Conservation (phyloP, 352 stramenopile species). For the Phytopythium chamaehyphon region DNA sequence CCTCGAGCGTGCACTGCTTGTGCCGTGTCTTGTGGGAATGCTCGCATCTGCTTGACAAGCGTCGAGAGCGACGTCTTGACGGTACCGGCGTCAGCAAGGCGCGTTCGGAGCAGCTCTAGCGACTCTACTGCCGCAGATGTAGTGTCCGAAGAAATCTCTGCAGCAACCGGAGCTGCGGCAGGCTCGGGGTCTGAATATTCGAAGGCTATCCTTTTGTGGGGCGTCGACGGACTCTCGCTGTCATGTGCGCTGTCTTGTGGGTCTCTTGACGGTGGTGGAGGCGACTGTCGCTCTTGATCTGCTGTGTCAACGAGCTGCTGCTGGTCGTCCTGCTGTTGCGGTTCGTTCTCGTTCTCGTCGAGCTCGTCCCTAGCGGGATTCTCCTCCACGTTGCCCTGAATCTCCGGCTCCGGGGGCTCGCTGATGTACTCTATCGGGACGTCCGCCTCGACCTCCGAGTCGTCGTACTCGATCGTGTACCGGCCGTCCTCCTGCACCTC, state of each 20-base stretch:
- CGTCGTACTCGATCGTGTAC: conserved; percentile 81
- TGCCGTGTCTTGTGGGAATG: conserved; percentile 58
- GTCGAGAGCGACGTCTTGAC: conserved; percentile 62
- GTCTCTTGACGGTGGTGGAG: background rate
- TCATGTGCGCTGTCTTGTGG: too few species aligned
- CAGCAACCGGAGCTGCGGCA: background rate
- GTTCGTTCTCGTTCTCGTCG: too few species aligned
- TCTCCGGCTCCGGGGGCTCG: conserved; percentile 22
- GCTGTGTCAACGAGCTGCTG: background rate
- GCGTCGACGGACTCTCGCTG: too few species aligned
- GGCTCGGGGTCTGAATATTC: background rate
- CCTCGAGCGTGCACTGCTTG: conserved; percentile 42
- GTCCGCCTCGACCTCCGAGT: conserved; percentile 62
- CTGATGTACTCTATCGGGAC: conserved; percentile 51
- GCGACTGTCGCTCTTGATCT: background rate
- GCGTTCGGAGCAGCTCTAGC: conserved; percentile 40
- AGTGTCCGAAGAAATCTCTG: conserved; percentile 6
- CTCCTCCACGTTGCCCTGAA: background rate
- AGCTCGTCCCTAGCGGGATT: background rate
- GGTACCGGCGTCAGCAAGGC: conserved; percentile 31
- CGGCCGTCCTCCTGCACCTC: conserved; percentile 56
- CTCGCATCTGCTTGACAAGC: conserved; percentile 79
- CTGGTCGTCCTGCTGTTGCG: background rate
- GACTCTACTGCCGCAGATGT: conserved; percentile 16
- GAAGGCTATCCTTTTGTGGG: background rate